phyloP scores from a whole-genome alignment of 148 eudicot genomes.

The Chenopodium album region DNA sequence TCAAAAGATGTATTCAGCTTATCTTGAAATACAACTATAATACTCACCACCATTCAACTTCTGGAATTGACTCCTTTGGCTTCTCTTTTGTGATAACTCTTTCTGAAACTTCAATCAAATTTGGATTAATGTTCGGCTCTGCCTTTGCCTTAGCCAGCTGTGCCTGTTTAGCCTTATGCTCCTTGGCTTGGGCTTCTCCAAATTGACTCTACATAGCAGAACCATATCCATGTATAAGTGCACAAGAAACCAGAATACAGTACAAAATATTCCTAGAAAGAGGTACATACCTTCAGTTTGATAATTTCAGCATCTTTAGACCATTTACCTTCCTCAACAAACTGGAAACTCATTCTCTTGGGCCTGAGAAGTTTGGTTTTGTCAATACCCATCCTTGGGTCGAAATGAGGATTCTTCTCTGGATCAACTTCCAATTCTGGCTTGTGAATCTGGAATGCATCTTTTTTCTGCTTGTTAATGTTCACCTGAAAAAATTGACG shows the following conservation, averaged over 20 bases:
- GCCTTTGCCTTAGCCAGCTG: conserved; percentile 95
- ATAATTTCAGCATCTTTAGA: conserved; percentile 87
- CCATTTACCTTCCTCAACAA: conserved; percentile 99
- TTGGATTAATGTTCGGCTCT: conserved; percentile 95
- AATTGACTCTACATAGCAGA: conserved; percentile 68
- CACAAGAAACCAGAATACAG: not conserved
- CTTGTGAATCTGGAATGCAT: conserved; percentile 89
- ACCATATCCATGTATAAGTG: not conserved
- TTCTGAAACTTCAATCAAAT: conserved; percentile 87
- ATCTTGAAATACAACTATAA: not conserved
- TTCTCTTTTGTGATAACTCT: conserved; percentile 79
- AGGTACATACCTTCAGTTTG: conserved; percentile 63
- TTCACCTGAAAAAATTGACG: conserved; percentile 58
- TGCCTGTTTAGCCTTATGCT: conserved; percentile 85
- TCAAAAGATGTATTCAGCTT: not conserved
- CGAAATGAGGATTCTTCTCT: conserved; percentile 85
- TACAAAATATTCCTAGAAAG: not conserved
- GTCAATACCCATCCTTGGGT: conserved; percentile 87
- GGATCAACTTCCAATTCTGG: conserved; percentile 93
- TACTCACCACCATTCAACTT: conserved; percentile 96
- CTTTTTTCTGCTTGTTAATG: conserved; percentile 95
- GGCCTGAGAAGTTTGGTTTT: conserved; percentile 86
- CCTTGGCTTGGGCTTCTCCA: conserved; percentile 97
- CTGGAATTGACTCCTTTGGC: conserved; percentile 83
- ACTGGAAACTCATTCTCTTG: conserved; percentile 75